phyloP scores from a whole-genome alignment of 768 basidiomycete species.

The Leucosporidium creatinivorum region DNA sequence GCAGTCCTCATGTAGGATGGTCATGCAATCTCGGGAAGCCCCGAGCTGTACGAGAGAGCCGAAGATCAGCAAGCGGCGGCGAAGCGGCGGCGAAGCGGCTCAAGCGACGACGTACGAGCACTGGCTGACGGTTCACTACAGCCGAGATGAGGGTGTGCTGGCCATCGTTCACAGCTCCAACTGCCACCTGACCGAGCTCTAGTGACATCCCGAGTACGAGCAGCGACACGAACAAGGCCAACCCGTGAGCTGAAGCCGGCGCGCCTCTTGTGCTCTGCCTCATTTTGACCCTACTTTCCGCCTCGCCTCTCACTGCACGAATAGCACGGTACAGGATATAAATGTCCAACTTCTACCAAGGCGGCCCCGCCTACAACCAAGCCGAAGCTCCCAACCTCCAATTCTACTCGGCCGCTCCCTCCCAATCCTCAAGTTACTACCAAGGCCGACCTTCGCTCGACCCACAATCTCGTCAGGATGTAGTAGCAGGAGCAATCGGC shows the following conservation, averaged over 20 bases:
- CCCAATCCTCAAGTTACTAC: conserved; percentile 25
- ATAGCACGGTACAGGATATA: background rate
- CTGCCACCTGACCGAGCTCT: no score
- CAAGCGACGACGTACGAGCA: background rate
- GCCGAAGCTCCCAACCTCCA: conserved; percentile 23
- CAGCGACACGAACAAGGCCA: no score
- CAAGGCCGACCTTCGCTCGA: conserved; percentile 13
- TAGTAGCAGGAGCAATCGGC: conserved; percentile 25
- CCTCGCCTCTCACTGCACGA: background rate
- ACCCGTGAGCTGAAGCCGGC: no score
- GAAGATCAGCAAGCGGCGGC: background rate
- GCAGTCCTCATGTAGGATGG: no score
- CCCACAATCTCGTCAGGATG: conserved; percentile 4
- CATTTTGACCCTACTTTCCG: no score
- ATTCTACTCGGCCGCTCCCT: conserved; percentile 28
- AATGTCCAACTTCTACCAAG: conserved; percentile 1
- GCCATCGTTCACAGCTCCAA: no score
- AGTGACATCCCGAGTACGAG: no score
- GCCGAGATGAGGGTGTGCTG: no score
- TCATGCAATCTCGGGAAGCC: background rate
- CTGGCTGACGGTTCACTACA: background rate
- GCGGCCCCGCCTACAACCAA: background rate
- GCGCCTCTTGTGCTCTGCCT: no score
- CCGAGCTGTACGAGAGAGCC: background rate
- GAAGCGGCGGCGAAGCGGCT: background rate